Conservation (phyloP, 2,329 filamentous ascomycete genomes). For the Pezicula carpinea region DNA sequence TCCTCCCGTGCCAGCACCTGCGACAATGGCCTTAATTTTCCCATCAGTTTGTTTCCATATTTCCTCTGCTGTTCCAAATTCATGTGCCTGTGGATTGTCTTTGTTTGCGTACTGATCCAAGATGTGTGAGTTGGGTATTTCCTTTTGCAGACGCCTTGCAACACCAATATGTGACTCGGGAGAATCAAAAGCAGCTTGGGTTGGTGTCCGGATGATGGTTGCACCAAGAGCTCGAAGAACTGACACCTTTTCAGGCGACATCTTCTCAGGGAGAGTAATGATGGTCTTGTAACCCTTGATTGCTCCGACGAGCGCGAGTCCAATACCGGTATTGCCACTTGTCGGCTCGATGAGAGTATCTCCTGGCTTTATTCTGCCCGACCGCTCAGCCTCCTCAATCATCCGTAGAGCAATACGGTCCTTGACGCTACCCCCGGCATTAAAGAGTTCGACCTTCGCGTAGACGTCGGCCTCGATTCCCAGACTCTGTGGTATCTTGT, state of each 20-base stretch:
- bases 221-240: conserved; percentile 90
- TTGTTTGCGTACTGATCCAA: conserved; percentile 91
- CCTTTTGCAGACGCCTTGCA: conserved; percentile 82
- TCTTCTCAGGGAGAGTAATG: conserved; percentile 98
- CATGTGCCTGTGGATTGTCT: conserved; percentile 91
- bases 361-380: conserved; percentile 90
- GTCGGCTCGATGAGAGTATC: conserved; percentile 98
- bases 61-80: conserved; percentile 91
- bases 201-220: conserved; percentile 96
- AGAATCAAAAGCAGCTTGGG: conserved; percentile 88
- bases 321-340: conserved; percentile 96
- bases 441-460: conserved; percentile 89
- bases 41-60: conserved; percentile 90
- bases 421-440: conserved; percentile 90
- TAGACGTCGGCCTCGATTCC: conserved; percentile 88
- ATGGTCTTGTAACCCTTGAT: conserved; percentile 98
- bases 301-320: conserved; percentile 85
- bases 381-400: conserved; percentile 91
- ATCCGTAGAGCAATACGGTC: conserved; percentile 94
- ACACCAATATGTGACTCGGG: conserved; percentile 98
- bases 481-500: conserved; percentile 85
- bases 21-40: conserved; percentile 76
- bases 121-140: conserved; percentile 95
- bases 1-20: conserved; percentile 90
- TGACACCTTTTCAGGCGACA: conserved; percentile 97